Conservation (phyloP, 139 green algal genomes). For the Ostreobium quekettii region DNA sequence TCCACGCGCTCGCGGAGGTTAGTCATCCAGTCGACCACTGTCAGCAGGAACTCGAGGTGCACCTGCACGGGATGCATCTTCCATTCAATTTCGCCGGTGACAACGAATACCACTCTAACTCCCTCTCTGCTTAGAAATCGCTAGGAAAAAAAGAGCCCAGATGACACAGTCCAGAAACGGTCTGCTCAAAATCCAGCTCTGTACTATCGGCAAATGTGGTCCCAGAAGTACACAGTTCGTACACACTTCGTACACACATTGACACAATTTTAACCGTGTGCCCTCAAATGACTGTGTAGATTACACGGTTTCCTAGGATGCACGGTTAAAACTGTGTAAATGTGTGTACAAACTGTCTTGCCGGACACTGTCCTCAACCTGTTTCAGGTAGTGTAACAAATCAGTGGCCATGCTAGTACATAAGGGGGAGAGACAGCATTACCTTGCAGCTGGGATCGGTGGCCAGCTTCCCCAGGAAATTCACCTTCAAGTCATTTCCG, state of each 20-base stretch:
- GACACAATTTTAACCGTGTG: no score
- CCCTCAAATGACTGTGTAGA: no score
- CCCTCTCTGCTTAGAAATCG: no score
- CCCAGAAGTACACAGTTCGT: no score
- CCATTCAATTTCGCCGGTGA: not conserved
- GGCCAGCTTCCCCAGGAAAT: conserved; percentile 62
- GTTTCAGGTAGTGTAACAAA: not conserved
- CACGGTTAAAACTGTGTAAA: no score
- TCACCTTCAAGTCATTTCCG: conserved; percentile 57
- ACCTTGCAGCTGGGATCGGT: conserved; percentile 28
- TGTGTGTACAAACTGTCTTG: not conserved
- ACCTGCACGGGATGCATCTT: conserved; percentile 24
- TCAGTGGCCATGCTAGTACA: not conserved
- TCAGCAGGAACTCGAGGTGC: conserved; percentile 44
- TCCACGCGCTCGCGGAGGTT: conserved; percentile 47
- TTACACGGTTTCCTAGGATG: no score
- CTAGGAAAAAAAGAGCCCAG: no score
- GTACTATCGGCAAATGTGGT: no score
- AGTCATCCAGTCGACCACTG: conserved; percentile 53
- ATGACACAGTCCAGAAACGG: no score
- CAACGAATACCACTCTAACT: not conserved
- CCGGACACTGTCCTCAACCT: not conserved
- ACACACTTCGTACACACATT: no score
- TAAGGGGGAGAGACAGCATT: not conserved
- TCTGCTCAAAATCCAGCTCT: no score